Conservation (phyloP, 2,329 filamentous ascomycete species). For the Sphaceloma murrayae region DNA sequence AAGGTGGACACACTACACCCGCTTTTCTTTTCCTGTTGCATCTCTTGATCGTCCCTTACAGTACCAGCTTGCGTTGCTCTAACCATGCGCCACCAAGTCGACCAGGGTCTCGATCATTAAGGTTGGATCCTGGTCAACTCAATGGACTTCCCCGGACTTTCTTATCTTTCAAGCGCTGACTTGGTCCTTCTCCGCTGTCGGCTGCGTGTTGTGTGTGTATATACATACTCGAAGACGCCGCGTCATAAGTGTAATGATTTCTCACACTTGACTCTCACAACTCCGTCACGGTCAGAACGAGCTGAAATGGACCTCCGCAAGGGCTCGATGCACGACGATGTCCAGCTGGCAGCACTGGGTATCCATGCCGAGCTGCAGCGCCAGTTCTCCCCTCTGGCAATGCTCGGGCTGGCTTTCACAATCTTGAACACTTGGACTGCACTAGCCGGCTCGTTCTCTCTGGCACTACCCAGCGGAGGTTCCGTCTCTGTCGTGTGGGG, state of each 20-base stretch:
- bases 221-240: too few relatives aligned
- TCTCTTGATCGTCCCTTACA: neutral
- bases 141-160: neutral
- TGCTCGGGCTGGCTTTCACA: slow-evolving; percentile 54
- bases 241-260: neutral
- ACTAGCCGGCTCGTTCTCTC: slow-evolving; percentile 47
- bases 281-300: neutral
- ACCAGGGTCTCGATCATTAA: slow-evolving; percentile 2
- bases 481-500: slow-evolving; percentile 66
- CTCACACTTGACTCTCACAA: too few relatives aligned
- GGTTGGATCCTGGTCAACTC: slow-evolving; percentile 1
- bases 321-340: too few relatives aligned
- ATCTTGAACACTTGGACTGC: slow-evolving; percentile 57
- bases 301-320: too few relatives aligned
- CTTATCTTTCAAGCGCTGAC: slow-evolving; percentile 8
- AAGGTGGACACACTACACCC: too few relatives aligned
- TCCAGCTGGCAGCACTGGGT: slow-evolving; percentile 46
- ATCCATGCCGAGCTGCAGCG: slow-evolving; percentile 50
- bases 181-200: slow-evolving; percentile 3
- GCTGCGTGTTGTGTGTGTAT: too few relatives aligned
- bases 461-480: slow-evolving; percentile 61
- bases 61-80: neutral
- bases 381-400: slow-evolving; percentile 49
- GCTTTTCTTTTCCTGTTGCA: neutral
- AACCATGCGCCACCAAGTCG: neutral